Evolutionary conservation across 78 protist species (phyloP).

Genomic region (Anaeramoeba ignava): DNA sequence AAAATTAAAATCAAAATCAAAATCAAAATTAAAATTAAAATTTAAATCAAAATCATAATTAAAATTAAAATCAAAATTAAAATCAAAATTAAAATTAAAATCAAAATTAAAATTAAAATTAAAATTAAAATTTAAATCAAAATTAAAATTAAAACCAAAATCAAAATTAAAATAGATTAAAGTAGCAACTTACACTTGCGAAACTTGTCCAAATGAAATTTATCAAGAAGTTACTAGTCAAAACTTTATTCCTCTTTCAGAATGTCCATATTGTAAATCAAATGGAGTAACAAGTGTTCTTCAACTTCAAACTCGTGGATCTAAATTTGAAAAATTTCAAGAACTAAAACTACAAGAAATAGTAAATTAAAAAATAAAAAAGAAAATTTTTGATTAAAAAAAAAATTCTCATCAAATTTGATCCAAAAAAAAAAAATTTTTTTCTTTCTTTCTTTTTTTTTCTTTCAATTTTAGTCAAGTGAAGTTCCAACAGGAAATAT

Average conservation of each 20-base stretch:
- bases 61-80: no score
- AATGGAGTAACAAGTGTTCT: slow-evolving; percentile 35
- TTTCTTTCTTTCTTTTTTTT: not conserved
- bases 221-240: slow-evolving; percentile 69
- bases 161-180: no score
- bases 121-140: no score
- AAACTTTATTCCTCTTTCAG: slow-evolving; percentile 29
- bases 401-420: no score
- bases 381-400: no score
- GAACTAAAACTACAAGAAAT: slow-evolving; percentile 91
- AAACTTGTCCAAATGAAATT: slow-evolving; percentile 64
- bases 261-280: slow-evolving; percentile 45
- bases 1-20: no score
- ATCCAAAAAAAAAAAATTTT: no score
- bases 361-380: slow-evolving; percentile 20
- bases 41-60: no score
- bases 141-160: no score
- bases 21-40: no score
- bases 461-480: slow-evolving; percentile 13
- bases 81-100: no score
- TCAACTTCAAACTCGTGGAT: slow-evolving; percentile 77
- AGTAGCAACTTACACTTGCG: slow-evolving; percentile 93
- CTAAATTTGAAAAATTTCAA: slow-evolving; percentile 84
- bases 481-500: slow-evolving; percentile 94
- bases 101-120: no score